Percentiles rank a stretch among this genome's conserved stretches.
Evolutionary conservation across 768 basidiomycete genomes (phyloP).

Genomic region (Mycena capillaripes): DNA sequence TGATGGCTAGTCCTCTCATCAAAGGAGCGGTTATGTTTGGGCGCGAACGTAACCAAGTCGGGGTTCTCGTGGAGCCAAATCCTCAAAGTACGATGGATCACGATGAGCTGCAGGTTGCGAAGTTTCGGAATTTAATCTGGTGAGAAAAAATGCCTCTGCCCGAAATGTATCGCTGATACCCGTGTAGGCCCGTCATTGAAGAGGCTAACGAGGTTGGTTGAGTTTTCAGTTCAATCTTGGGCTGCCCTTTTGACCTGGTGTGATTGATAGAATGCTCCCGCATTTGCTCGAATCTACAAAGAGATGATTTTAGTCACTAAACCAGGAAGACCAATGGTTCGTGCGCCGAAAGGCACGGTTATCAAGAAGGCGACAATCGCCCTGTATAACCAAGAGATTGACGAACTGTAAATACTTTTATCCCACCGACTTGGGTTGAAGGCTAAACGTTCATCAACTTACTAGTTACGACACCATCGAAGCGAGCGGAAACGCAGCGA

Average conservation of each 20-base stretch:
- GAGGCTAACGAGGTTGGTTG: constrained; percentile 53
- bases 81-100: neutral
- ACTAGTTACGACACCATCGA: constrained; percentile 39
- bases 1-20: neutral
- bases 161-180: neutral
- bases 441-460: neutral
- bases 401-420: constrained; percentile 51
- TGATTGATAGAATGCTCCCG: constrained; percentile 46
- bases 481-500: constrained; percentile 22
- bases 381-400: constrained; percentile 61
- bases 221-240: neutral
- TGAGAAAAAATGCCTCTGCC: neutral
- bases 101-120: neutral
- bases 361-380: constrained; percentile 58
- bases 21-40: neutral
- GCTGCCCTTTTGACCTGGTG: neutral
- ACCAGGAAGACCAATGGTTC: constrained; percentile 56
- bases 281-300: constrained; percentile 62
- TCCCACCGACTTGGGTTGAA: no score
- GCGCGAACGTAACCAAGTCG: neutral
- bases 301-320: constrained; percentile 64
- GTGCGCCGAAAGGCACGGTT: constrained; percentile 63
- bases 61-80: neutral
- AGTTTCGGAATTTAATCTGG: neutral
- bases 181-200: constrained; percentile 53